Base-by-base conservation (phyloP, 768 basidiomycete genomes). In the Phanerochaete sordida region DNA sequence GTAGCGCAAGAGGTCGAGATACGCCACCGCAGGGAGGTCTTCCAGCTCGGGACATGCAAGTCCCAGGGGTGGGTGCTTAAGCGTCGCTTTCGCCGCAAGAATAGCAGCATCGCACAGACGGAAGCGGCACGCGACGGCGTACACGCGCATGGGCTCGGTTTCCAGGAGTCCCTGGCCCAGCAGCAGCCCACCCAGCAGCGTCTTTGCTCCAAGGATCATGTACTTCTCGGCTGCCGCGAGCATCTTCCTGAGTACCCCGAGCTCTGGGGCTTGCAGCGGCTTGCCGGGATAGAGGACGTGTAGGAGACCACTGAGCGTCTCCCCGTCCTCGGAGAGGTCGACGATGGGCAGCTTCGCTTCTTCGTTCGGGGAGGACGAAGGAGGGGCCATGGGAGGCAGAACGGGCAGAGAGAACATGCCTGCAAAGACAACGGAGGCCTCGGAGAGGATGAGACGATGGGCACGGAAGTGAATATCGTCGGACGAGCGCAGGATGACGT, bases 341-440 rank as follows among this genome's bases (percentile, higher is more conserved):
- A 60, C 26, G 30, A 35, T 26, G 6, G 52, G 52, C 16, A 21
- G 52, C 24, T 23, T 26, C 7, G 27, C 27, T 11, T 23, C 7
- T 48, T 26, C n/a, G n/a, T 48, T 48, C 3, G 47, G 3, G n/a
- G 19, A 28, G 26, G n/a, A n/a, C n/a, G n/a, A n/a, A n/a, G n/a
- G n/a, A n/a, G n/a, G n/a, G n/a, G n/a, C n/a, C n/a, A n/a, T n/a
- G n/a, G n/a, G n/a, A n/a, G n/a, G n/a, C n/a, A n/a, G n/a, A n/a
- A n/a, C n/a, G n/a, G 57, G 51, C 19, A 47, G n/a, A 19, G 39
- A 35, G 65, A 86, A 81, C 73, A 84, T 79, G 59, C 77, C 76
- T 54, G 74, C 75, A 63, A 87, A 85, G 67, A 86, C 81, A 8
- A 84, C 76, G 24, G 85, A 86, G 1, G 83, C 80, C 31, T 84